phyloP scores from a whole-genome alignment of 2,329 filamentous ascomycete genomes.

The Xylariaceae sp. region DNA sequence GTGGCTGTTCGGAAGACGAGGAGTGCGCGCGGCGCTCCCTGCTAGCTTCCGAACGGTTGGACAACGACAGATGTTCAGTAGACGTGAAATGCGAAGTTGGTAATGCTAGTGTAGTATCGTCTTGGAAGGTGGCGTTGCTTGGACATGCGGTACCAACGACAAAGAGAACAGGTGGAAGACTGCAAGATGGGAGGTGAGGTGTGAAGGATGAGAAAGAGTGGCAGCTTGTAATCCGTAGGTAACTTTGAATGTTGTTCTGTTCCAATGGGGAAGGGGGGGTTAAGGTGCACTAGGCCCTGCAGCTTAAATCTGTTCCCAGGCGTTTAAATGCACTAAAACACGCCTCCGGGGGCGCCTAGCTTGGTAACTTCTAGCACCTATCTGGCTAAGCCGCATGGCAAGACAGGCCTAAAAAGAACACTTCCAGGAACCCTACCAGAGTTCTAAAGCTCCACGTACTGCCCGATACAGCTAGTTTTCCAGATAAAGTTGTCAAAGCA shows the following conservation, averaged over 20 bases:
- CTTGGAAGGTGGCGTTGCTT: background rate
- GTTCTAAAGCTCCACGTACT: no score
- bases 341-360: no score
- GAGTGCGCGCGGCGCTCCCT: constrained; percentile 18
- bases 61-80: background rate
- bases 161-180: background rate
- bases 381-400: background rate
- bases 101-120: no score
- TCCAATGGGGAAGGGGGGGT: no score
- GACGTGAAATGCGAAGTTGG: background rate
- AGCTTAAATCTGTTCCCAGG: no score
- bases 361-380: background rate
- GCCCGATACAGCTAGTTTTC: no score
- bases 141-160: background rate
- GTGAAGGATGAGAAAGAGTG: background rate
- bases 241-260: background rate
- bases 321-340: no score
- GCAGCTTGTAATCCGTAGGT: background rate
- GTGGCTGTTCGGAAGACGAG: constrained; percentile 5
- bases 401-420: background rate
- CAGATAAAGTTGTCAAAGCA: no score
- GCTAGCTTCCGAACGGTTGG: constrained; percentile 6
- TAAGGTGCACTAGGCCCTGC: no score
- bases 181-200: background rate
- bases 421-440: no score